phyloP scores from a whole-genome alignment of 495 filamentous ascomycete genomes.

The Podospora pseudocomata region DNA sequence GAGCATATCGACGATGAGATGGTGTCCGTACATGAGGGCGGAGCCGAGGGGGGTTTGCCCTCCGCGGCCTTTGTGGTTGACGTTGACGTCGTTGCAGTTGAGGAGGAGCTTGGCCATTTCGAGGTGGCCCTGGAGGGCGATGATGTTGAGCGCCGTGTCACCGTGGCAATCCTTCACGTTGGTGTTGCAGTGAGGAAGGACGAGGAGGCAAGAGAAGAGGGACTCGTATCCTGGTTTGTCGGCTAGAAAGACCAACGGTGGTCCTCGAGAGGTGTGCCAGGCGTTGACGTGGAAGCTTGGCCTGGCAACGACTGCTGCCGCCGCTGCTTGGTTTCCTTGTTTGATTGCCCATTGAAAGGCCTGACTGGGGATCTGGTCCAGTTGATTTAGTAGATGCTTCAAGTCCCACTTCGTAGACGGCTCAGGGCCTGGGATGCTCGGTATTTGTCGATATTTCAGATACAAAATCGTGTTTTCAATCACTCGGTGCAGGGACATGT shows the following conservation, averaged over 20 bases:
- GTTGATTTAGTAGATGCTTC: not conserved
- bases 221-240: not conserved
- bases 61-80: not conserved
- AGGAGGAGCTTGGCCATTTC: not conserved
- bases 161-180: not conserved
- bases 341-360: not conserved
- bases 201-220: not conserved
- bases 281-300: not conserved
- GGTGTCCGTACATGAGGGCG: not conserved
- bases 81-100: not conserved
- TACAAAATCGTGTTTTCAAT: not conserved
- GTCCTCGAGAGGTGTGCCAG: not conserved
- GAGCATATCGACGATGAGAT: not conserved
- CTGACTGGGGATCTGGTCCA: not conserved
- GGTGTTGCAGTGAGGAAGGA: too few species aligned
- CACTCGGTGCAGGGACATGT: not conserved
- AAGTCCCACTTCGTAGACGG: not conserved
- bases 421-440: not conserved
- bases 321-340: not conserved
- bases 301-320: not conserved
- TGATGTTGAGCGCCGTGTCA: not conserved
- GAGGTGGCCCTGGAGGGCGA: not conserved
- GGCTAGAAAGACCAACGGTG: conserved; percentile 1
- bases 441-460: not conserved
- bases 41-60: not conserved